Evolutionary conservation across 495 filamentous ascomycete genomes (phyloP).

Genomic region (Staphylotrichum tortipilum): DNA sequence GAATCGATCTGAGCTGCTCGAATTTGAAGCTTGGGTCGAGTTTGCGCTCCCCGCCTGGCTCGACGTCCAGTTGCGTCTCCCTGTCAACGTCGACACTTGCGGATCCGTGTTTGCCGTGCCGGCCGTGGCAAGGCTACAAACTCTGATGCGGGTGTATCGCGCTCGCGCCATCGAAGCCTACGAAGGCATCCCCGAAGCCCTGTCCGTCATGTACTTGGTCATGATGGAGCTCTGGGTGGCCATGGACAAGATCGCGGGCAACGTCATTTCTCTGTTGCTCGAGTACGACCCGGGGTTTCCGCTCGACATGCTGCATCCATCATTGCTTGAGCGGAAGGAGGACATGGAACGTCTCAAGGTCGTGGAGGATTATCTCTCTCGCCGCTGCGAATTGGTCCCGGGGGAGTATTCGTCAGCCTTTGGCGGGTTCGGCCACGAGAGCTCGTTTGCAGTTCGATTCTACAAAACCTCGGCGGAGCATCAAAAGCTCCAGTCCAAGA

Average conservation of each 20-base stretch:
- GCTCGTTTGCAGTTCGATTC: slow-evolving; percentile 46
- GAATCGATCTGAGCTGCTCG: slow-evolving; percentile 5
- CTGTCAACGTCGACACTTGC: background rate
- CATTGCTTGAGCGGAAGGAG: slow-evolving; percentile 40
- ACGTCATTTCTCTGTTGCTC: slow-evolving; percentile 30
- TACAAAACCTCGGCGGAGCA: slow-evolving; percentile 41
- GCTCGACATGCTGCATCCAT: slow-evolving; percentile 30
- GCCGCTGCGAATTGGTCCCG: slow-evolving; percentile 15
- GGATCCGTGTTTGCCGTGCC: background rate
- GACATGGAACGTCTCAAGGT: slow-evolving; percentile 37
- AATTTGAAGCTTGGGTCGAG: background rate
- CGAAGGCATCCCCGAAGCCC: slow-evolving; percentile 37
- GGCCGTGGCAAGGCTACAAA: slow-evolving; percentile 7
- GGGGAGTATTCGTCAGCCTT: slow-evolving; percentile 30
- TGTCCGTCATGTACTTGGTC: slow-evolving; percentile 53
- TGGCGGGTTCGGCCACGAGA: slow-evolving; percentile 10
- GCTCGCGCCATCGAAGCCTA: slow-evolving; percentile 24
- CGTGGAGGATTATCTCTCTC: slow-evolving; percentile 45
- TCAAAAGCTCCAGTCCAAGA: slow-evolving; percentile 30
- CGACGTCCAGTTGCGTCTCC: slow-evolving; percentile 1
- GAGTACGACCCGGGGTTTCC: slow-evolving; percentile 47
- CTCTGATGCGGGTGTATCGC: slow-evolving; percentile 20
- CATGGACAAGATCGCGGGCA: slow-evolving; percentile 43
- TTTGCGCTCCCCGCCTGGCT: slow-evolving; percentile 14
- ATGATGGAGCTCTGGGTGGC: slow-evolving; percentile 57